Evolutionary conservation across 768 basidiomycete species (phyloP).

Genomic region (Tulasnella calospora): DNA sequence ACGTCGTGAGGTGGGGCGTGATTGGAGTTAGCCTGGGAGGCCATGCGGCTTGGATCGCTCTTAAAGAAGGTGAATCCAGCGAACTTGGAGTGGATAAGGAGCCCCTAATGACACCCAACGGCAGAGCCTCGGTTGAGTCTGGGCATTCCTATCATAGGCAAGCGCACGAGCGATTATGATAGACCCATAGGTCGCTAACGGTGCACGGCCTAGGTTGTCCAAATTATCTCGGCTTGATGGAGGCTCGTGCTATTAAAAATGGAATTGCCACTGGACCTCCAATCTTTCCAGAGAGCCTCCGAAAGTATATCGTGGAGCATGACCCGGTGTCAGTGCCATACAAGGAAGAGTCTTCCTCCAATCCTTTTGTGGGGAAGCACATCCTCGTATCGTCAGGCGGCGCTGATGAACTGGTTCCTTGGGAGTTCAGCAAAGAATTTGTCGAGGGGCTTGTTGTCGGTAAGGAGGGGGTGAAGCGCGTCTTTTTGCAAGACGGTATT

Average conservation of each 20-base stretch:
- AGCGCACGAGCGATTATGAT: not conserved
- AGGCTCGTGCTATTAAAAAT: constrained; percentile 47
- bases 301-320: constrained; percentile 42
- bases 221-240: constrained; percentile 56
- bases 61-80: constrained; percentile 44
- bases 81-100: not conserved
- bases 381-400: constrained; percentile 67
- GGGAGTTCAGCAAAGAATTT: constrained; percentile 52
- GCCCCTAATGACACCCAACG: constrained; percentile 36
- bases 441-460: constrained; percentile 55
- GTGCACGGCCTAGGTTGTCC: constrained; percentile 52
- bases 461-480: constrained; percentile 49
- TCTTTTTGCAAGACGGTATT: constrained; percentile 49
- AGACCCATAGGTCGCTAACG: not conserved
- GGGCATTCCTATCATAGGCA: constrained; percentile 42
- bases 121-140: constrained; percentile 44
- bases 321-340: constrained; percentile 49
- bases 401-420: constrained; percentile 63
- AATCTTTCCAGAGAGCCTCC: constrained; percentile 49
- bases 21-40: constrained; percentile 79
- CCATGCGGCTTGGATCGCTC: constrained; percentile 72
- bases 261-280: constrained; percentile 48
- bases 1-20: constrained; percentile 62
- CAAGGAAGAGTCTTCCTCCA: constrained; percentile 39
- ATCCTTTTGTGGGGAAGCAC: constrained; percentile 66